phyloP scores from a whole-genome alignment of 2,329 filamentous ascomycete genomes.

The Ustulina deusta region DNA sequence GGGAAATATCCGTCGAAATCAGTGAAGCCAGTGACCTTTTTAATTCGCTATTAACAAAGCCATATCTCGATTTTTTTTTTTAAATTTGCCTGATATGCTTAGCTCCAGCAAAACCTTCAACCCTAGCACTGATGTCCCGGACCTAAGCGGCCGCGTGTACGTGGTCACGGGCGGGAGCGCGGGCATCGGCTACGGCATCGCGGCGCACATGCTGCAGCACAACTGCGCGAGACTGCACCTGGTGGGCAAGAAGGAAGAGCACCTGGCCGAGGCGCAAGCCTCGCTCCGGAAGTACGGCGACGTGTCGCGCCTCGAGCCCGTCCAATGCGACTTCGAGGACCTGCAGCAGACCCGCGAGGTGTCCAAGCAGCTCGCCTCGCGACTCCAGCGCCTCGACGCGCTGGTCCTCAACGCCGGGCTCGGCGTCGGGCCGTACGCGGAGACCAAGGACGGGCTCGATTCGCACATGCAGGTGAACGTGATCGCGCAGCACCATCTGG shows the following conservation, averaged over 20 bases:
- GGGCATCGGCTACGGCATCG: slow-evolving; percentile 64
- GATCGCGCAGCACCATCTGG: slow-evolving; percentile 59
- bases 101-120: slow-evolving; percentile 41
- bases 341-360: slow-evolving; percentile 59
- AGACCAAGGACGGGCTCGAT: slow-evolving; percentile 62
- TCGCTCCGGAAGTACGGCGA: slow-evolving; percentile 60
- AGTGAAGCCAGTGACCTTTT: background rate
- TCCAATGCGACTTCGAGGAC: slow-evolving; percentile 60
- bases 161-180: slow-evolving; percentile 62
- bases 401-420: slow-evolving; percentile 63
- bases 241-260: slow-evolving; percentile 62
- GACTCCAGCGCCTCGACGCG: slow-evolving; percentile 59
- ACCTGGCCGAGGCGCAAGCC: slow-evolving; percentile 59
- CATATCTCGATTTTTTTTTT: too few relatives aligned
- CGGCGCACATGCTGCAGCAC: slow-evolving; percentile 64
- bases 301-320: slow-evolving; percentile 56
- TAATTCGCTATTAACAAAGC: background rate
- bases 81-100: slow-evolving; percentile 32
- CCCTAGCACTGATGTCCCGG: slow-evolving; percentile 44
- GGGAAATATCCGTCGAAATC: too few relatives aligned
- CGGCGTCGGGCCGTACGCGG: slow-evolving; percentile 61
- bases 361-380: slow-evolving; percentile 56
- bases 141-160: slow-evolving; percentile 52
- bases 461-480: slow-evolving; percentile 48
- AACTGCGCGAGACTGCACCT: slow-evolving; percentile 60